phyloP scores from a whole-genome alignment of 176 grass and related monocot genomes.

The Elaeis guineensis region DNA sequence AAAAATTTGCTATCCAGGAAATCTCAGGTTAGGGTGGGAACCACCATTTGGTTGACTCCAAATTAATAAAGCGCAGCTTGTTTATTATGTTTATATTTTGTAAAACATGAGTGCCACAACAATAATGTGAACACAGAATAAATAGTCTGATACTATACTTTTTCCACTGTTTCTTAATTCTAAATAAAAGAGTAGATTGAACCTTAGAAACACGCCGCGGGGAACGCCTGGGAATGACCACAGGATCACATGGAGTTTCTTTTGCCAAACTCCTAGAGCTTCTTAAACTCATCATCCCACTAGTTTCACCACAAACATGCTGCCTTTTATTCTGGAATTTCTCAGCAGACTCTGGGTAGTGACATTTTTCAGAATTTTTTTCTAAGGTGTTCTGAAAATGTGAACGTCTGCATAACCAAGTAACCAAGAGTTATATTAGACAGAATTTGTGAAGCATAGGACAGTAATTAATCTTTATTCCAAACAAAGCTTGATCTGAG shows the following conservation, averaged over 20 bases:
- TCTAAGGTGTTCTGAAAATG: conserved; percentile 15
- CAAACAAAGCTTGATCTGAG: conserved; percentile 3
- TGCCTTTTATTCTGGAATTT: conserved; percentile 37
- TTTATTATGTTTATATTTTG: no score
- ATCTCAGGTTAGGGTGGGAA: no score
- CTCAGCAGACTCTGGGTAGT: conserved; percentile 26
- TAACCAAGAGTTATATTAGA: conserved; percentile 7
- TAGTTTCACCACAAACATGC: conserved; percentile 30
- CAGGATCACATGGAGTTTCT: conserved; percentile 22
- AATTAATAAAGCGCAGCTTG: no score
- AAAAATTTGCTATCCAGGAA: no score
- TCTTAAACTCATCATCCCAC: conserved; percentile 55
- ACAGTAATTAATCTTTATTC: not conserved
- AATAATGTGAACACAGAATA: no score
- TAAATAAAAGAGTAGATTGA: conserved; percentile 6
- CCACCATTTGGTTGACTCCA: no score
- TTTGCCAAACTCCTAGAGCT: conserved; percentile 39
- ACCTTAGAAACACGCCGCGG: conserved; percentile 53
- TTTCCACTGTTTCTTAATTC: no score
- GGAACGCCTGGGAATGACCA: conserved; percentile 45
- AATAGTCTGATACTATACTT: no score
- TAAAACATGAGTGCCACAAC: no score
- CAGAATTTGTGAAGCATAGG: not conserved
- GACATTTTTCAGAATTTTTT: conserved; percentile 12
- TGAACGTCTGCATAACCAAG: conserved; percentile 37